Evolutionary conservation across 2,329 filamentous ascomycete genomes (phyloP).

Genomic region (Pezicula neosporulosa): DNA sequence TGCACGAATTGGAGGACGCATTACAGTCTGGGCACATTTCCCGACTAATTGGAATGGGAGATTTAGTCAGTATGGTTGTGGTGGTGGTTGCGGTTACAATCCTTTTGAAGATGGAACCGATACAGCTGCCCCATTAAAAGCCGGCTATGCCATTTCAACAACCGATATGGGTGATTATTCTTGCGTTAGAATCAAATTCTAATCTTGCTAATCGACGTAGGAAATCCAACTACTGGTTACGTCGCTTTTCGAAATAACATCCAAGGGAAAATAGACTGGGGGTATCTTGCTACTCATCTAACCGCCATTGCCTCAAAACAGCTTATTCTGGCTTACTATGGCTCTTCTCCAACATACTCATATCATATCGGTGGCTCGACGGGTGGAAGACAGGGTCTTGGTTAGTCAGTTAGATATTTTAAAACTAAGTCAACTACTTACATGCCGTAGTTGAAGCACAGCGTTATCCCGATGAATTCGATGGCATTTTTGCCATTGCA

Average conservation of each 20-base stretch:
- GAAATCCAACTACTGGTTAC: not conserved
- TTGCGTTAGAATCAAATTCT: too few relatives aligned
- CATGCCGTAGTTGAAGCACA: conserved; percentile 25
- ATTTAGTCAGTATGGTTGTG: conserved; percentile 2
- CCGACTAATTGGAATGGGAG: not conserved
- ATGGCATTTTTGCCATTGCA: conserved; percentile 34
- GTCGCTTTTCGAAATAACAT: not conserved
- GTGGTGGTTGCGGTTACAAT: conserved; percentile 1
- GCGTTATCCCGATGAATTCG: conserved; percentile 29
- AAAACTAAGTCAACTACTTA: too few relatives aligned
- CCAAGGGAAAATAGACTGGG: conserved; percentile 1
- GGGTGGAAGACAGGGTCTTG: conserved; percentile 31
- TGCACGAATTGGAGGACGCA: not conserved
- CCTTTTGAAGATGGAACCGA: conserved; percentile 1
- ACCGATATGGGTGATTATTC: not conserved
- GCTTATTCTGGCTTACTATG: conserved; percentile 16
- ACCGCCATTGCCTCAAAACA: not conserved
- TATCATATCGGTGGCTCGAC: conserved; percentile 33
- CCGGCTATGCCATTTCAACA: not conserved
- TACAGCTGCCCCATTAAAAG: not conserved
- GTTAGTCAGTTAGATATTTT: too few relatives aligned
- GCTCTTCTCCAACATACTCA: conserved; percentile 25
- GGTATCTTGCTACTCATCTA: not conserved
- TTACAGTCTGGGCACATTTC: not conserved
- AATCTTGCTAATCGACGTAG: not conserved